Conservation (phyloP, 2,329 filamentous ascomycete species). For the Cordyceps fumosorosea region DNA sequence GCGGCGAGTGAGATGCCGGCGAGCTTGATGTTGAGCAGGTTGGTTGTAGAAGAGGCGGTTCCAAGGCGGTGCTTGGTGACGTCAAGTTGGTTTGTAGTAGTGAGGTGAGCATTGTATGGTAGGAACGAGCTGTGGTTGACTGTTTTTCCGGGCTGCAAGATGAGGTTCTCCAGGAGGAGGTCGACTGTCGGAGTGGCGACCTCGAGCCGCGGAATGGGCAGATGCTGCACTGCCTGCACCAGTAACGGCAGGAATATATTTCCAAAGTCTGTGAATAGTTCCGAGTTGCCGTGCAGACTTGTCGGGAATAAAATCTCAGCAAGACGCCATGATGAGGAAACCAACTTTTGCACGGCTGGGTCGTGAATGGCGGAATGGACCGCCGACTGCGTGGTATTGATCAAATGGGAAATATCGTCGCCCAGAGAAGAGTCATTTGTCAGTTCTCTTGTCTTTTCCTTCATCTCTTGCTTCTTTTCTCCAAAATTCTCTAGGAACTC, state of each 20-base stretch:
- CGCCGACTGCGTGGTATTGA: conserved; percentile 62
- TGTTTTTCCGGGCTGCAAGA: conserved; percentile 80
- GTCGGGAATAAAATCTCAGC: conserved; percentile 62
- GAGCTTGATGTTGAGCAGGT: conserved; percentile 69
- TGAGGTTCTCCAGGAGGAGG: conserved; percentile 80
- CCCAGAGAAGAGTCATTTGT: conserved; percentile 61
- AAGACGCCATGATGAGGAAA: conserved; percentile 61
- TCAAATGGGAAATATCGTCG: conserved; percentile 64
- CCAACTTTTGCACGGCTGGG: conserved; percentile 61
- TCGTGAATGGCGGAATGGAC: conserved; percentile 65
- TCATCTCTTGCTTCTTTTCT: conserved; percentile 43
- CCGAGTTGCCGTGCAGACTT: conserved; percentile 31
- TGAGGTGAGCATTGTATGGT: conserved; percentile 72
- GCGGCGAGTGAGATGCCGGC: conserved; percentile 79
- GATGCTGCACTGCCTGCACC: conserved; percentile 71
- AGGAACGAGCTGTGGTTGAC: conserved; percentile 85
- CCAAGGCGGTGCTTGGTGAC: conserved; percentile 63
- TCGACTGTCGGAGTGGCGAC: conserved; percentile 77
- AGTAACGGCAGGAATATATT: conserved; percentile 76
- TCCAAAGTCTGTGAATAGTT: conserved; percentile 20
- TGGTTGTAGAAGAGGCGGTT: conserved; percentile 61
- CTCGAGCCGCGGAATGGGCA: conserved; percentile 88
- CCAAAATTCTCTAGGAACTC: conserved; percentile 75
- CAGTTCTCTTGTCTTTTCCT: conserved; percentile 53
- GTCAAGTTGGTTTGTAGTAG: conserved; percentile 81